A percentile compares a stretch with the other conserved stretches of the same genome.
These are phyloP conservation scores for Collybia sp. DNA, from an alignment of 768 basidiomycete genomes.

Conservation along the genomic window DNA sequence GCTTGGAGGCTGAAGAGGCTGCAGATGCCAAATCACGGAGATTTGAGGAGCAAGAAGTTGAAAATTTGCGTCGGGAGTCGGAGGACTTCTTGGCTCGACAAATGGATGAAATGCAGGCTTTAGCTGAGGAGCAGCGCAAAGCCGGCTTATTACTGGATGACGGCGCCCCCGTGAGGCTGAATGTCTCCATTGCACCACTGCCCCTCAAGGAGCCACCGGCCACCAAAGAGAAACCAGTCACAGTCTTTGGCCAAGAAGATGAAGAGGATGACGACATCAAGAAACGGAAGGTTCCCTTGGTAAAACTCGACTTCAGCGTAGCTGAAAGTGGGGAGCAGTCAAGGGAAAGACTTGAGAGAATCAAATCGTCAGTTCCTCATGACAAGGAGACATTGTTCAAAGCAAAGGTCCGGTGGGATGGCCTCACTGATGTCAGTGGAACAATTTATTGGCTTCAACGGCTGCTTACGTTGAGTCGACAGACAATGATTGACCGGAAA, in stretches of 20 bases:
- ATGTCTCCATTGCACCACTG: constrained; percentile 61
- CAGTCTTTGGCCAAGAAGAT: constrained; percentile 74
- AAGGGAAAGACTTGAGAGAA: constrained; percentile 75
- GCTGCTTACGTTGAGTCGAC: constrained; percentile 11
- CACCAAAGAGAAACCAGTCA: constrained; percentile 44
- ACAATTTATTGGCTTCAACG: neutral
- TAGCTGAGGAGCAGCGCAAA: constrained; percentile 87
- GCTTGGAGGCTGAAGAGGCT: constrained; percentile 73
- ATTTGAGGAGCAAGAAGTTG: constrained; percentile 82
- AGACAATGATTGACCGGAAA: constrained; percentile 83
- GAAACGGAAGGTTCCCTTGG: constrained; percentile 82
- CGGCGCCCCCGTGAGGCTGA: constrained; percentile 84
- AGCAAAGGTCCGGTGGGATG: constrained; percentile 88
- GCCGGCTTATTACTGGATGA: constrained; percentile 90
- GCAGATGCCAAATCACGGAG: constrained; percentile 80
- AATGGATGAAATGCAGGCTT: constrained; percentile 93
- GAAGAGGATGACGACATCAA: constrained; percentile 85
- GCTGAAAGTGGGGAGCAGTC: constrained; percentile 78
- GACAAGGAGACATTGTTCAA: constrained; percentile 80
- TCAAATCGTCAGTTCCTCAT: constrained; percentile 66
- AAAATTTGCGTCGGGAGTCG: constrained; percentile 83
- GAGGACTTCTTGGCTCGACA: constrained; percentile 92
- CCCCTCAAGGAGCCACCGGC: constrained; percentile 32
- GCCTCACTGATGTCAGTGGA: constrained; percentile 72
- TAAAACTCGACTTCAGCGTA: constrained; percentile 85